phyloP scores from a whole-genome alignment of 345 rosid genomes.

The Combretum micranthum region DNA sequence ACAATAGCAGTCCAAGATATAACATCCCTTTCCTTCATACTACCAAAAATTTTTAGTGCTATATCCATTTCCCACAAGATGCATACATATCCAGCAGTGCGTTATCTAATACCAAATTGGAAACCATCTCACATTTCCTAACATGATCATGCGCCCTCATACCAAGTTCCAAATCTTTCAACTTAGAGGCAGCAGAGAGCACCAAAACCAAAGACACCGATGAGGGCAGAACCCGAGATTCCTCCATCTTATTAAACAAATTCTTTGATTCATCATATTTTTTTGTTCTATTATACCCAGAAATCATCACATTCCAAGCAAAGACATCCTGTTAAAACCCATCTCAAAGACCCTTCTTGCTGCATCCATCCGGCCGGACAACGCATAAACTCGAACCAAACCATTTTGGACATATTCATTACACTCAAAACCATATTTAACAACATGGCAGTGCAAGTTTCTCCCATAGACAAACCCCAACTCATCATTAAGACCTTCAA shows the following conservation, averaged over 20 bases:
- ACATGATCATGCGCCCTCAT: constrained; percentile 28
- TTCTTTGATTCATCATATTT: constrained; percentile 27
- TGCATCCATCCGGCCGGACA: constrained; percentile 17
- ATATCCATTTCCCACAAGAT: constrained; percentile 51
- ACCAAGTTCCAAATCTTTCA: constrained; percentile 44
- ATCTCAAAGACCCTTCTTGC: constrained; percentile 28
- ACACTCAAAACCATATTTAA: constrained; percentile 28
- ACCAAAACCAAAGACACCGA: constrained; percentile 48
- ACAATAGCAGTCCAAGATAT: constrained; percentile 60
- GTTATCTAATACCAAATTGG: constrained; percentile 43
- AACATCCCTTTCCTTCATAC: constrained; percentile 43
- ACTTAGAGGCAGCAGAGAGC: constrained; percentile 53
- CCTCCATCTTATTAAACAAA: too few species aligned
- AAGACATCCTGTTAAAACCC: constrained; percentile 26
- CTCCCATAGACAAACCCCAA: constrained; percentile 18
- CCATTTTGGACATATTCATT: constrained; percentile 35
- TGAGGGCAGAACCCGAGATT: constrained; percentile 12
- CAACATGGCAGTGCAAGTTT: constrained; percentile 41
- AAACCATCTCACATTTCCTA: constrained; percentile 11
- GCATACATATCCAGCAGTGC: constrained; percentile 58
- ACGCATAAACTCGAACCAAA: constrained; percentile 32
- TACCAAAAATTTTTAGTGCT: constrained; percentile 37
- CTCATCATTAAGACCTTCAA: constrained; percentile 27
- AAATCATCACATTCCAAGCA: constrained; percentile 57
- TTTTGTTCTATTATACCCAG: constrained; percentile 45